Evolutionary conservation across 768 basidiomycete species (phyloP).

Genomic region (Podaxis carcinomalis): DNA sequence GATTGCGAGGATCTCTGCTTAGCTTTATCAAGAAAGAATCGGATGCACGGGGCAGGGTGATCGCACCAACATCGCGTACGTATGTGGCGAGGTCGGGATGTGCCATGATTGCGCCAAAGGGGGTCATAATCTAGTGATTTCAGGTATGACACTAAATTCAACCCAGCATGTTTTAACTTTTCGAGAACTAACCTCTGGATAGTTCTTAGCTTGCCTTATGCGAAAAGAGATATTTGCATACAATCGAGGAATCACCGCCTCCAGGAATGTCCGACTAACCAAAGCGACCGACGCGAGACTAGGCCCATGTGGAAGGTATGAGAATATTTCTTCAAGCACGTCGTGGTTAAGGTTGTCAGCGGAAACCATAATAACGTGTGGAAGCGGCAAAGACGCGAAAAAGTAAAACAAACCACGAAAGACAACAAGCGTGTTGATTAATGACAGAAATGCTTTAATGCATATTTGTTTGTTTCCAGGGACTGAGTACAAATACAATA

Average conservation of each 20-base stretch:
- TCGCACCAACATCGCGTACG: conserved; percentile 16
- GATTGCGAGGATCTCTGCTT: conserved; percentile 11
- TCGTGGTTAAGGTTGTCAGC: conserved; percentile 69
- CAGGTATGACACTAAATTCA: conserved; percentile 10
- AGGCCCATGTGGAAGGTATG: conserved; percentile 38
- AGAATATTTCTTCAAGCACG: conserved; percentile 67
- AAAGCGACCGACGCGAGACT: conserved; percentile 60
- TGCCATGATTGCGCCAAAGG: conserved; percentile 53
- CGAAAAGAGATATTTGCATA: conserved; percentile 58
- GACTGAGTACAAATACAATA: conserved; percentile 5
- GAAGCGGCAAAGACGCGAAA: conserved; percentile 14
- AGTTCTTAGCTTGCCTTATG: conserved; percentile 52
- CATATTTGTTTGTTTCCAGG: neutral
- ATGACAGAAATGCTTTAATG: neutral
- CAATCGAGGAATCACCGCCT: conserved; percentile 57
- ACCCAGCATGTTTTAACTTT: neutral
- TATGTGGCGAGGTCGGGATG: conserved; percentile 26
- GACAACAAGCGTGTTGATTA: neutral
- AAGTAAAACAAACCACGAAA: neutral
- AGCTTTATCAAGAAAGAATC: neutral
- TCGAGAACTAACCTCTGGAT: conserved; percentile 38
- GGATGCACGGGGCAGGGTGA: neutral
- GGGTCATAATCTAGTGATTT: conserved; percentile 42
- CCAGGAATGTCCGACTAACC: conserved; percentile 63
- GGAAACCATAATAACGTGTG: conserved; percentile 43